phyloP scores from a whole-genome alignment of 2,329 filamentous ascomycete genomes.

The Aciculosporium take region DNA sequence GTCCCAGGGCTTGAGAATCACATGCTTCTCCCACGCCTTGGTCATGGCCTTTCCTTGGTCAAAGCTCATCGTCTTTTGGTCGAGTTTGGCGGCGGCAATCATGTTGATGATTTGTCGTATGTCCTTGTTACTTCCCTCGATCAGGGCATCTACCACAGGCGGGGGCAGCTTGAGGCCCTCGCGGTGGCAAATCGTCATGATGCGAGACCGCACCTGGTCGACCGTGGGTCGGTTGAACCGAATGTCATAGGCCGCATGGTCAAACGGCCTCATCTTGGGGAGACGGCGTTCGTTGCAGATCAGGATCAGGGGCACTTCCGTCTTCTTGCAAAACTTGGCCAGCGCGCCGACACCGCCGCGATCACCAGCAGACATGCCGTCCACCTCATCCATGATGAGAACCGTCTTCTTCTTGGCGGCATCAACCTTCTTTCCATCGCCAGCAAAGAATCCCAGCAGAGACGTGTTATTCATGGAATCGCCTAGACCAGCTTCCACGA shows the following conservation, averaged over 20 bases:
- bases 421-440: slow-evolving; percentile 68
- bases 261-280: slow-evolving; percentile 98
- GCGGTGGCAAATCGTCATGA: slow-evolving; percentile 88
- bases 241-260: slow-evolving; percentile 70
- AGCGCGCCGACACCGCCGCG: slow-evolving; percentile 89
- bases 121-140: slow-evolving; percentile 89
- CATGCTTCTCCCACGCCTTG: slow-evolving; percentile 96
- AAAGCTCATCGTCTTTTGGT: slow-evolving; percentile 65
- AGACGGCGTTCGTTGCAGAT: slow-evolving; percentile 92
- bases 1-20: slow-evolving; percentile 94
- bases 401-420: slow-evolving; percentile 80
- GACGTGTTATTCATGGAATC: slow-evolving; percentile 92
- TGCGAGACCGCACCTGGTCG: slow-evolving; percentile 78
- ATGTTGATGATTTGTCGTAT: slow-evolving; percentile 98
- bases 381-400: slow-evolving; percentile 96
- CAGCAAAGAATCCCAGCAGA: slow-evolving; percentile 77
- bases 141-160: slow-evolving; percentile 78
- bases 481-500: slow-evolving; percentile 76
- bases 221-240: slow-evolving; percentile 80
- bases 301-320: slow-evolving; percentile 83
- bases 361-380: slow-evolving; percentile 96
- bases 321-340: slow-evolving; percentile 90
- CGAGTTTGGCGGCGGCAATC: slow-evolving; percentile 86
- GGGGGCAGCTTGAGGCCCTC: slow-evolving; percentile 78
- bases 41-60: slow-evolving; percentile 87